A percentile compares a stretch with the other conserved stretches of the same genome.
Conservation (phyloP, 805 yeast species). For the Sungouiella thailandica region DNA sequence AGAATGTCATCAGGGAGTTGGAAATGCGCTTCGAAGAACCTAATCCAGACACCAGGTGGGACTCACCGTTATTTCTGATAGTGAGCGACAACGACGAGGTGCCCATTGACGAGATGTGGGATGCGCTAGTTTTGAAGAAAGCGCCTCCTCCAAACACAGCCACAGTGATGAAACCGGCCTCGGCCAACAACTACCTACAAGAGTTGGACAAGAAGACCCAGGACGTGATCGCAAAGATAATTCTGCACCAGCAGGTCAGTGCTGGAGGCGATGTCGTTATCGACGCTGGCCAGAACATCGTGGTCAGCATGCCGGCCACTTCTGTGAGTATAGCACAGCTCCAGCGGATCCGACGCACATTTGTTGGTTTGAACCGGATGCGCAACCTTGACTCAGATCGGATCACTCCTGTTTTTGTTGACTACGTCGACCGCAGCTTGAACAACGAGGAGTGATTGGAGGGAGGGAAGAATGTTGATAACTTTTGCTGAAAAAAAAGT, state of each 20-base stretch:
- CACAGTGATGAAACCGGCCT: slow-evolving; percentile 75
- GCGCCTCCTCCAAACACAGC: slow-evolving; percentile 80
- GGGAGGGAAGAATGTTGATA: neutral
- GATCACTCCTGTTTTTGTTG: slow-evolving; percentile 69
- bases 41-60: slow-evolving; percentile 82
- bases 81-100: slow-evolving; percentile 48
- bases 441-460: slow-evolving; percentile 13
- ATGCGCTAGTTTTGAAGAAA: slow-evolving; percentile 52
- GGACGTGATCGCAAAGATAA: slow-evolving; percentile 54
- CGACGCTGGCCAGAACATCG: slow-evolving; percentile 37
- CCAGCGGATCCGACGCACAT: slow-evolving; percentile 80
- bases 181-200: slow-evolving; percentile 69
- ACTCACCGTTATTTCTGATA: slow-evolving; percentile 79
- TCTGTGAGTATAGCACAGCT: slow-evolving; percentile 68
- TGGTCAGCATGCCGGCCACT: slow-evolving; percentile 58
- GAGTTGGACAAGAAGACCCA: slow-evolving; percentile 71
- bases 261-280: slow-evolving; percentile 48
- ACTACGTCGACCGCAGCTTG: slow-evolving; percentile 65
- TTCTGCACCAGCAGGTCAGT: slow-evolving; percentile 56
- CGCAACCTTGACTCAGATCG: slow-evolving; percentile 67
- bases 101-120: slow-evolving; percentile 67
- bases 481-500: no score
- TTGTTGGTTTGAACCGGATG: slow-evolving; percentile 74
- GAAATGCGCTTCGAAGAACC: slow-evolving; percentile 93
- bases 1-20: slow-evolving; percentile 58